A percentile compares a stretch with the other conserved stretches of the same genome.
phyloP scores from a whole-genome alignment of 225 moss, liverwort and hornwort genomes.

The Sphagnum tenellum region DNA sequence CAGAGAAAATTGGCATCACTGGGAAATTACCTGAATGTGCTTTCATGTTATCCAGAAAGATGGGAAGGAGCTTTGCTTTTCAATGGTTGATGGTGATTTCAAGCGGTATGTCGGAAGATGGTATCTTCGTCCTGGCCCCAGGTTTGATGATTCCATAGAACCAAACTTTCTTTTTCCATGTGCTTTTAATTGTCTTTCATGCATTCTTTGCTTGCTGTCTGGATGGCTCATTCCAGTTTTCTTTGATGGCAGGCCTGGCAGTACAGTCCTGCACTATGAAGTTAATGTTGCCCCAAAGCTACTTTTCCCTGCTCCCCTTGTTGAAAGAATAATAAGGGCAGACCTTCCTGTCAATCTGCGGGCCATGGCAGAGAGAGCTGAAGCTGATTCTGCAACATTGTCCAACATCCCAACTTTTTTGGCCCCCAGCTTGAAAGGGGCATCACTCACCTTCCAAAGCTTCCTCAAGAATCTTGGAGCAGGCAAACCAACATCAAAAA shows the following conservation, averaged over 20 bases:
- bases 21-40: no score
- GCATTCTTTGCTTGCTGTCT: no score
- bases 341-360: slow-evolving; percentile 80
- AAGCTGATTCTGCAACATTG: slow-evolving; percentile 25
- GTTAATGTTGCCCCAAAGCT: slow-evolving; percentile 85
- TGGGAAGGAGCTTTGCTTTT: slow-evolving; percentile 91
- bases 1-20: no score
- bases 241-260: slow-evolving; percentile 41
- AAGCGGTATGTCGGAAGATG: slow-evolving; percentile 85
- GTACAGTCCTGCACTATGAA: slow-evolving; percentile 66
- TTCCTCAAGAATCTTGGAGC: background rate
- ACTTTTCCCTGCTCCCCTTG: slow-evolving; percentile 81
- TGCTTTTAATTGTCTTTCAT: no score
- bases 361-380: slow-evolving; percentile 80
- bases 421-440: slow-evolving; percentile 7
- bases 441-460: background rate
- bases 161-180: background rate
- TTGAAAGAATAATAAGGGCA: slow-evolving; percentile 73
- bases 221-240: background rate
- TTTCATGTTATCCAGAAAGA: slow-evolving; percentile 28
- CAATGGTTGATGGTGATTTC: slow-evolving; percentile 96
- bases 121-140: slow-evolving; percentile 75
- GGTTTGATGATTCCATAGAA: slow-evolving; percentile 24
- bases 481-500: background rate
- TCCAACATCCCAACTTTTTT: slow-evolving; percentile 10